A percentile compares a stretch with the other conserved stretches of the same genome.
phyloP scores from a whole-genome alignment of 129 eudicot genomes.

The Chrysanthemum lavandulifolium region DNA sequence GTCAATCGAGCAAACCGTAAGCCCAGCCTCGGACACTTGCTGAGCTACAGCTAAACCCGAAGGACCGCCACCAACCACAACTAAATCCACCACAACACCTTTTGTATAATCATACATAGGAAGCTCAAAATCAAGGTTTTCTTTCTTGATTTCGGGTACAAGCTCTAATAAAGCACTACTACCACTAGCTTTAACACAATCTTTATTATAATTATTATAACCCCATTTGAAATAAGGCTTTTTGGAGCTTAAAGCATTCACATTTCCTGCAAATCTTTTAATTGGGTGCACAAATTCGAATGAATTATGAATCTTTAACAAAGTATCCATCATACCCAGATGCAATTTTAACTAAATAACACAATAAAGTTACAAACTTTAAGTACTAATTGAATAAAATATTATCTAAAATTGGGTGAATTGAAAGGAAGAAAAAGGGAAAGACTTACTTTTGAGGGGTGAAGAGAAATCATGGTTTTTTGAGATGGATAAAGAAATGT shows the following conservation, averaged over 20 bases:
- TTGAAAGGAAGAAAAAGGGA: constrained; percentile 14
- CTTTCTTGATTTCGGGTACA: constrained; percentile 90
- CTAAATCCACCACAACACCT: constrained; percentile 71
- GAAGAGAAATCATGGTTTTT: constrained; percentile 17
- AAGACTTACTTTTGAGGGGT: constrained; percentile 35
- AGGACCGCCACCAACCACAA: constrained; percentile 99
- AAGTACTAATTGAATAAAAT: constrained; percentile 8
- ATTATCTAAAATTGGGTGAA: not conserved
- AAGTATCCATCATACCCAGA: constrained; percentile 64
- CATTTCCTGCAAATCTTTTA: constrained; percentile 60
- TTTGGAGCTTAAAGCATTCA: constrained; percentile 38
- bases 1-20: constrained; percentile 88
- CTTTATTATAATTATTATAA: constrained; percentile 14
- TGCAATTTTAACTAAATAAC: constrained; percentile 9
- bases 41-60: constrained; percentile 97
- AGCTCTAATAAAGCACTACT: constrained; percentile 87
- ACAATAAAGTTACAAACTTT: constrained; percentile 18
- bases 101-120: constrained; percentile 85
- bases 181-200: constrained; percentile 51
- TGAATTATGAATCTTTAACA: constrained; percentile 74
- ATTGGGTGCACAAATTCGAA: constrained; percentile 68
- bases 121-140: constrained; percentile 94
- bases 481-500: constrained; percentile 27
- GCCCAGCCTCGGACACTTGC: constrained; percentile 93
- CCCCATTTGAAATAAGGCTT: constrained; percentile 47